Evolutionary conservation across 495 filamentous ascomycete species (phyloP).

Genomic region (Lasiosphaeriaceae sp.): DNA sequence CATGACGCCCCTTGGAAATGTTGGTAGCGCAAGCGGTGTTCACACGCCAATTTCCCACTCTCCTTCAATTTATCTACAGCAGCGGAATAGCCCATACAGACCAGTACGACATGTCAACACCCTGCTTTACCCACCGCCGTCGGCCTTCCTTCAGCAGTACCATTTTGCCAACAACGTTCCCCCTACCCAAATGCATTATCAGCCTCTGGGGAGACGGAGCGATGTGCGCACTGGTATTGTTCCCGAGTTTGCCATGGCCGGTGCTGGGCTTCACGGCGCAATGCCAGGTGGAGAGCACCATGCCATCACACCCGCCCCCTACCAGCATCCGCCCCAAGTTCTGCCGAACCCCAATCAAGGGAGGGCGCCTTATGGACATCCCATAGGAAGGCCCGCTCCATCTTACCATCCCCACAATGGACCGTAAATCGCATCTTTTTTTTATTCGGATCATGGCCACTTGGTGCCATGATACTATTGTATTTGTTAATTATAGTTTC

Average conservation of each 20-base stretch:
- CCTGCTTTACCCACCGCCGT: conserved; percentile 82
- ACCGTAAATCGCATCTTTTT: not conserved
- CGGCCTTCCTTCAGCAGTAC: conserved; percentile 71
- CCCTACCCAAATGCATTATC: conserved; percentile 91
- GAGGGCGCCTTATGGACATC: conserved; percentile 3
- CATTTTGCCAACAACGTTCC: conserved; percentile 45
- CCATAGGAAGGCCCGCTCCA: not conserved
- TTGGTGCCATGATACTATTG: not conserved
- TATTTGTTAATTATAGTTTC: too few species aligned
- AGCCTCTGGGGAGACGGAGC: conserved; percentile 74
- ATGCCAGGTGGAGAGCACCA: conserved; percentile 11
- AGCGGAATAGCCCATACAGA: conserved; percentile 79
- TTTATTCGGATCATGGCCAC: not conserved
- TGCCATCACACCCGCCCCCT: not conserved
- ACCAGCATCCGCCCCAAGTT: conserved; percentile 8
- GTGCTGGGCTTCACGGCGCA: conserved; percentile 8
- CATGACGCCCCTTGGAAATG: conserved; percentile 13
- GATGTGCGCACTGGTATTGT: conserved; percentile 79
- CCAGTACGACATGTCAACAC: conserved; percentile 87
- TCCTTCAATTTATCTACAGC: conserved; percentile 57
- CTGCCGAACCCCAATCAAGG: conserved; percentile 17
- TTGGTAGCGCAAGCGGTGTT: conserved; percentile 29
- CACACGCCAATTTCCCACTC: conserved; percentile 55
- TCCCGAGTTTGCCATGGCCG: conserved; percentile 56
- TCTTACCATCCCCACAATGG: conserved; percentile 4